Base-by-base conservation (phyloP, 192 early-diverging fungal genomes). In the Coemansia sp. region DNA sequence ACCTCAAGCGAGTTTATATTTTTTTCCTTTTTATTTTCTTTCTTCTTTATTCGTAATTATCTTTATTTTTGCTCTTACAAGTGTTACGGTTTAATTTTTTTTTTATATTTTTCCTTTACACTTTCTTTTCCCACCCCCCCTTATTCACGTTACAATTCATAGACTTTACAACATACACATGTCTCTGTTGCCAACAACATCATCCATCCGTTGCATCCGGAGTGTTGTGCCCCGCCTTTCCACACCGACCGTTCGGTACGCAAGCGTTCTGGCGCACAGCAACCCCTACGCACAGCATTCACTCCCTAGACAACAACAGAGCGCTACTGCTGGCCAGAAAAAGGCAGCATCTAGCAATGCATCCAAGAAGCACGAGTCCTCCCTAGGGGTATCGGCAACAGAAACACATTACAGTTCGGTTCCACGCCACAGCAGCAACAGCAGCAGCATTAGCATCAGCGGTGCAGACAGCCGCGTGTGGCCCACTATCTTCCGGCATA, bases 191-290 rank as follows among this genome's bases (percentile, higher is more conserved):
- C 20, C 23, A 8, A 25, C 23, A 25, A 10, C 49, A 25, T 52
- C 23, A 4, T 25, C 49, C 11, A 1, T 25, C 2, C 20, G 23
- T 52, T 52, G 49, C 49, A 48, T 48, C 8, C 15, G 46, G 15
- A 20, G 46, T 9, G 46, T 20, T 17, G n/a, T 48, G 15, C 35
- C 8, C 5, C n/a, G 36, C 29, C 8, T 3, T 25, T 17, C 9
- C 35, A 5, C 19, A 15, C n/a, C 0, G 19, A 3, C 35, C 14
- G 32, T 36, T 17, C 61, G 69, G n/a, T 22, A 45, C 8, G 69
- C 69, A 34, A 71, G 69, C 59, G 42, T 71, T 7, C 63, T 71
- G 3, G 58, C 63, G 9, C 62, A 35, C 59, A 50, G 35, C n/a
- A 29, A 11, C 23, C 52, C 9, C 20, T 34, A n/a, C 29, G 33